These are phyloP conservation scores for Epichloe sibirici DNA, from an alignment of 2,329 filamentous ascomycete genomes.

Conservation along the genomic window DNA sequence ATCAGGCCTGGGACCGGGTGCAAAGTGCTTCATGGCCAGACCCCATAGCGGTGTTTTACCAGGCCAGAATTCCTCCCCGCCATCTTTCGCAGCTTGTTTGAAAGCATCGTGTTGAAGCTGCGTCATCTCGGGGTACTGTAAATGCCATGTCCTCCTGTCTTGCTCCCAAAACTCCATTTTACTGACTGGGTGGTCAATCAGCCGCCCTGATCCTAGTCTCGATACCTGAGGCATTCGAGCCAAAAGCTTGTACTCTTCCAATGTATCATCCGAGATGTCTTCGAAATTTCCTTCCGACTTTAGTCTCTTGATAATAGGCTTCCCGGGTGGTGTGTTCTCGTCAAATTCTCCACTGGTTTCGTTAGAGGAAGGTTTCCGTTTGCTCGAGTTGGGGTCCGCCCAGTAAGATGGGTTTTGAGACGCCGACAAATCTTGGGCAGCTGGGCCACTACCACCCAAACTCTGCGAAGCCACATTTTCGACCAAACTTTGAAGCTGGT, in stretches of 20 bases:
- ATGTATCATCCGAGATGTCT: constrained; percentile 19
- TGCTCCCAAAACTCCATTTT: constrained; percentile 47
- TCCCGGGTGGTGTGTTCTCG: constrained; percentile 20
- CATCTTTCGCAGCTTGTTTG: constrained; percentile 34
- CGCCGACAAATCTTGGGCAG: constrained; percentile 6
- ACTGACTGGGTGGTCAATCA: constrained; percentile 43
- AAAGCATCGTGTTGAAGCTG: constrained; percentile 46
- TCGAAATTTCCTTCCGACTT: constrained; percentile 36
- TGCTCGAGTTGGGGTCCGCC: constrained; percentile 36
- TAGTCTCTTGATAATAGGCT: constrained; percentile 42
- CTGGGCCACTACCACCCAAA: constrained; percentile 34
- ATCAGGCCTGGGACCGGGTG: constrained; percentile 25
- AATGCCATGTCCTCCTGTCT: constrained; percentile 44
- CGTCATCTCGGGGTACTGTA: constrained; percentile 52
- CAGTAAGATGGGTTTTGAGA: constrained; percentile 16
- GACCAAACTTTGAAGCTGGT: constrained; percentile 39
- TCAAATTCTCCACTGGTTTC: constrained; percentile 43
- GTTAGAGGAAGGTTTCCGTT: constrained; percentile 37
- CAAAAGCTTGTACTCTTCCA: constrained; percentile 34
- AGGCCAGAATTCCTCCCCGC: constrained; percentile 41
- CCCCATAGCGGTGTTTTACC: constrained; percentile 40
- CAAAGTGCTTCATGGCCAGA: constrained; percentile 46
- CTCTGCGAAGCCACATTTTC: constrained; percentile 44
- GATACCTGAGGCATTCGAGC: constrained; percentile 36
- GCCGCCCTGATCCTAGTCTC: constrained; percentile 38